Conservation (phyloP, 768 basidiomycete species). For the Amylocystis lapponica region DNA sequence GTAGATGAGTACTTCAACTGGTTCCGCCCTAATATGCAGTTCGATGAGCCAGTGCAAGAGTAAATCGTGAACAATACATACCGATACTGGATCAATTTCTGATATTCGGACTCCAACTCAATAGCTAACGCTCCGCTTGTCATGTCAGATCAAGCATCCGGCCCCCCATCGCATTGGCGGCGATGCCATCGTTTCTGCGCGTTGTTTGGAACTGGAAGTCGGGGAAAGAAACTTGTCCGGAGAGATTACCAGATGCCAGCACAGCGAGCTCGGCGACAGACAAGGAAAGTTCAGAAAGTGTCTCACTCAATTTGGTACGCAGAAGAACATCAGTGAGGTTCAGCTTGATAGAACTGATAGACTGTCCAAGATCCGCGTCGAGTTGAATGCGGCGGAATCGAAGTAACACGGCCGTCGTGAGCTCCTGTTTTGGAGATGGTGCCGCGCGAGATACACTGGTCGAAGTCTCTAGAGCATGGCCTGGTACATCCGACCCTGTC, state of each 20-base stretch:
- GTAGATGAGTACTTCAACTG: slow-evolving; percentile 63
- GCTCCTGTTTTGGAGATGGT: slow-evolving; percentile 29
- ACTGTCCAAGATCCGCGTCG: slow-evolving; percentile 79
- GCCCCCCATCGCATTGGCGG: slow-evolving; percentile 25
- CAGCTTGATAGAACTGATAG: slow-evolving; percentile 68
- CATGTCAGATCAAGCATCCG: slow-evolving; percentile 69
- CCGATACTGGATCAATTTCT: slow-evolving; percentile 71
- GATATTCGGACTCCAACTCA: slow-evolving; percentile 70
- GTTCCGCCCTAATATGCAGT: slow-evolving; percentile 55
- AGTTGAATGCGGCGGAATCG: slow-evolving; percentile 70
- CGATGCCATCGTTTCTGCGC: slow-evolving; percentile 44
- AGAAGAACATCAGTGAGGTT: slow-evolving; percentile 59
- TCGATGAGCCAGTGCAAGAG: not conserved
- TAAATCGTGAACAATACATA: slow-evolving; percentile 28
- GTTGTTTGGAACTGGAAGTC: slow-evolving; percentile 73
- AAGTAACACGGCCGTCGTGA: slow-evolving; percentile 60
- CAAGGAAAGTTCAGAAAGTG: slow-evolving; percentile 58
- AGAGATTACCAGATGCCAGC: slow-evolving; percentile 61
- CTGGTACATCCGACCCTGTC: no score
- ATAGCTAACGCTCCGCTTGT: slow-evolving; percentile 65
- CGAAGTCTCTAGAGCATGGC: no score
- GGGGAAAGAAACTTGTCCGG: slow-evolving; percentile 61
- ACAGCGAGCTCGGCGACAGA: slow-evolving; percentile 50
- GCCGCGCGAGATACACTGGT: no score
- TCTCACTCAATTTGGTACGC: slow-evolving; percentile 60